A percentile compares a stretch with the other conserved stretches of the same genome.
phyloP scores from a whole-genome alignment of 371 early-diverging fungal species.

The Syncephalastrum monosporum region DNA sequence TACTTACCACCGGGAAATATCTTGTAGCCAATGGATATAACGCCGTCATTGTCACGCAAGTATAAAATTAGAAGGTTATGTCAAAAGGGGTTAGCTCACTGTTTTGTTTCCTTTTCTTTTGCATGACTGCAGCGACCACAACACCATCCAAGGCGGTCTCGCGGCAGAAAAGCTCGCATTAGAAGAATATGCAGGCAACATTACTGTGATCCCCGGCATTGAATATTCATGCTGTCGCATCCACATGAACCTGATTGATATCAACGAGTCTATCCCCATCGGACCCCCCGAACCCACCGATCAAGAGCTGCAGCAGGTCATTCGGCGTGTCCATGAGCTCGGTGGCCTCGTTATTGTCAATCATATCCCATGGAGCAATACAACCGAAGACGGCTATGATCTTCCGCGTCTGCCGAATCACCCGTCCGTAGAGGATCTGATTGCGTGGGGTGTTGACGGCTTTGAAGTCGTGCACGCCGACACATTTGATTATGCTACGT shows the following conservation, averaged over 20 bases:
- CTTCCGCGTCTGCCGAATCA: conserved; percentile 62
- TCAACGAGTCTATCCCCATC: conserved; percentile 62
- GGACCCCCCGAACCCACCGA: conserved; percentile 64
- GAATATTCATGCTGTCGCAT: conserved; percentile 75
- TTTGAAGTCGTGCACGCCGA: conserved; percentile 69
- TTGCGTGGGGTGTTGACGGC: conserved; percentile 73
- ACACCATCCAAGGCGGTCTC: conserved; percentile 67
- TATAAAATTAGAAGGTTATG: neutral
- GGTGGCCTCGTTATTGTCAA: conserved; percentile 80
- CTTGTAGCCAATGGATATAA: conserved; percentile 70
- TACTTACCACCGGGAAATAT: neutral
- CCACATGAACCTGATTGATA: conserved; percentile 79
- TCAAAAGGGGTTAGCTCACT: neutral
- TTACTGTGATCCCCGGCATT: conserved; percentile 73
- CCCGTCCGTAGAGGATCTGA: conserved; percentile 59
- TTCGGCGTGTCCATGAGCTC: conserved; percentile 59
- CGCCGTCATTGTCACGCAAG: conserved; percentile 64
- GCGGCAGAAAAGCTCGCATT: conserved; percentile 62
- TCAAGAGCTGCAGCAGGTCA: conserved; percentile 59
- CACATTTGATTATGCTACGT: conserved; percentile 61
- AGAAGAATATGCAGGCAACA: conserved; percentile 50
- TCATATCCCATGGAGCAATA: conserved; percentile 81
- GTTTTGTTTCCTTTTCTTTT: neutral
- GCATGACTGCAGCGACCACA: conserved; percentile 62
- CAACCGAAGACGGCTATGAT: conserved; percentile 62